These are phyloP conservation scores for Curvularia sp. DNA, from an alignment of 2,329 filamentous ascomycete species.

Conservation along the genomic window DNA sequence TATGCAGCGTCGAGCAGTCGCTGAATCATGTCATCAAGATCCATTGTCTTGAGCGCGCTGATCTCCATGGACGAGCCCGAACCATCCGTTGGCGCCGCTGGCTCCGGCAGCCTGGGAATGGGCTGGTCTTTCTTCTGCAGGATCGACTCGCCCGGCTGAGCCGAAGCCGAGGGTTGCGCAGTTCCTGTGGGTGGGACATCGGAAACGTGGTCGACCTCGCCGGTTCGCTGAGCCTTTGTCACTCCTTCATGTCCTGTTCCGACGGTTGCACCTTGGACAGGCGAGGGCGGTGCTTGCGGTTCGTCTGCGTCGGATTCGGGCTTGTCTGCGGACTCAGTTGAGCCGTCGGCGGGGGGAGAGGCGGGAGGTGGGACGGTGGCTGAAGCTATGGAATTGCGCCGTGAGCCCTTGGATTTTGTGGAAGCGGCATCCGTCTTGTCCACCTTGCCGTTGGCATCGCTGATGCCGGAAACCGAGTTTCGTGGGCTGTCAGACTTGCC, in stretches of 20 bases:
- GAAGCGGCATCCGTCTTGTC: constrained; percentile 79
- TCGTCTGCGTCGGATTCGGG: constrained; percentile 42
- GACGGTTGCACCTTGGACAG: constrained; percentile 78
- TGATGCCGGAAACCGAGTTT: constrained; percentile 69
- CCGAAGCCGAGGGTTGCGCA: constrained; percentile 61
- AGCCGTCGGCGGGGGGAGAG: constrained; percentile 2
- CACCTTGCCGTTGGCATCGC: constrained; percentile 58
- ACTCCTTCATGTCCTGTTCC: constrained; percentile 79
- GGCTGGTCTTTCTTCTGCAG: constrained; percentile 79
- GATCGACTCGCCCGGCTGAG: constrained; percentile 86
- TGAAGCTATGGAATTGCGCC: constrained; percentile 47
- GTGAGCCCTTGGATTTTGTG: constrained; percentile 65
- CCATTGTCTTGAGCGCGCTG: constrained; percentile 87
- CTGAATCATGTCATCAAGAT: constrained; percentile 97
- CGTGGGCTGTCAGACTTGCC: constrained; percentile 81
- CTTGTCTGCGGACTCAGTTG: constrained; percentile 43
- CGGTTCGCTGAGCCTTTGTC: constrained; percentile 78
- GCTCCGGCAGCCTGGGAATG: constrained; percentile 67
- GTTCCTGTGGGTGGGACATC: constrained; percentile 80
- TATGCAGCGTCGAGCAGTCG: constrained; percentile 93
- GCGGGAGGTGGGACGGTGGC: constrained; percentile 50
- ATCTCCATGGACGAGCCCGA: constrained; percentile 74
- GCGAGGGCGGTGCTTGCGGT: constrained; percentile 75
- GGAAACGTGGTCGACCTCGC: constrained; percentile 93
- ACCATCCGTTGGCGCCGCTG: constrained; percentile 58